A percentile compares a stretch with the other conserved stretches of the same genome.
Conservation (phyloP, 192 early-diverging fungal genomes). For the Lunasporangiospora selenospora region DNA sequence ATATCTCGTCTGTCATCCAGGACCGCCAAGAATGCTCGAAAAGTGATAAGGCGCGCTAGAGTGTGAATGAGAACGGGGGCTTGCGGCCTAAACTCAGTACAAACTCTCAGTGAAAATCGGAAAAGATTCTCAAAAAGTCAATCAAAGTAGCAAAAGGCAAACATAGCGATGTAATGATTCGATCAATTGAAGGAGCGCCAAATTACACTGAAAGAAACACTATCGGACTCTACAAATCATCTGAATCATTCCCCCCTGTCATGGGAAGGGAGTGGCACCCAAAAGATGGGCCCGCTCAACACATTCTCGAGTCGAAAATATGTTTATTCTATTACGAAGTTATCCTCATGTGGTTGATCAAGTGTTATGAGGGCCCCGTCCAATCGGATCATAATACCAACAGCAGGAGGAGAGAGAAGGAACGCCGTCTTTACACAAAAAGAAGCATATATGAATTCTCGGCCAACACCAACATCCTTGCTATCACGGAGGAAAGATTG, state of each 20-base stretch:
- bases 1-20: no score
- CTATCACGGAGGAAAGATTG: background rate
- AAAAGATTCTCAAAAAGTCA: no score
- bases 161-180: no score
- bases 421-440: conserved; percentile 3
- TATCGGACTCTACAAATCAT: no score
- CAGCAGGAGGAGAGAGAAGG: conserved; percentile 3
- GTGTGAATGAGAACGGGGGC: no score
- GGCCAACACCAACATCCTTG: background rate
- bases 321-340: background rate
- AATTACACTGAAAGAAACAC: conserved; percentile 7
- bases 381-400: conserved; percentile 5
- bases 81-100: no score
- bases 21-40: no score
- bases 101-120: no score
- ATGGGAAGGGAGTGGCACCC: background rate
- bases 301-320: conserved; percentile 4
- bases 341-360: background rate
- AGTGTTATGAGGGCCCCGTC: conserved; percentile 5
- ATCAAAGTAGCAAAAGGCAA: no score
- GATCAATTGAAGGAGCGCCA: conserved; percentile 7
- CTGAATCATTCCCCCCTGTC: conserved; percentile 9
- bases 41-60: no score
- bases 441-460: background rate
- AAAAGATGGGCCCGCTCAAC: background rate